Percentiles rank a stretch among this genome's conserved stretches.
Evolutionary conservation across 306 rosid genomes (phyloP).

Genomic region (Calophaca sinica): DNA sequence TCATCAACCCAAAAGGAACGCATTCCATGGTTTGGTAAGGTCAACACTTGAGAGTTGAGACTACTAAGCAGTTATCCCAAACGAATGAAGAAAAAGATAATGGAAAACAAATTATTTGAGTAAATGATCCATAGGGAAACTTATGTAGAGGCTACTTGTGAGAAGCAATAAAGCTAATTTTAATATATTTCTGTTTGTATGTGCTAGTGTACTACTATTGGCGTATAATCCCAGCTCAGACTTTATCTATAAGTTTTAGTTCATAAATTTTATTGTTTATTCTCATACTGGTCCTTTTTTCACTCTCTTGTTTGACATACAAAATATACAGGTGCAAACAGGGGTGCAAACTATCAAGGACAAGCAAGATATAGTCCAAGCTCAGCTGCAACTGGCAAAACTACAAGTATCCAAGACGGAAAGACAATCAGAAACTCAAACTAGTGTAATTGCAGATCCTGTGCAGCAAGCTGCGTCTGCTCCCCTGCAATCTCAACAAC

Average conservation of each 20-base stretch:
- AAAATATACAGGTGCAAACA: slow-evolving; percentile 72
- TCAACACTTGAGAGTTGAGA: slow-evolving; percentile 2
- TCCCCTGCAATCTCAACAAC: slow-evolving; percentile 71
- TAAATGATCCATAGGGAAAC: neutral
- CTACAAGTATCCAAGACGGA: slow-evolving; percentile 63
- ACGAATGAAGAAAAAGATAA: slow-evolving; percentile 20
- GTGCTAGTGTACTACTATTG: neutral
- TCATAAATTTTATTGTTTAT: slow-evolving; percentile 3
- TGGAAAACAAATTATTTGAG: neutral
- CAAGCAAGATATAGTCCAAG: slow-evolving; percentile 67
- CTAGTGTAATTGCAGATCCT: slow-evolving; percentile 48
- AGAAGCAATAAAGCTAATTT: slow-evolving; percentile 13
- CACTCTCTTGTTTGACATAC: slow-evolving; percentile 39
- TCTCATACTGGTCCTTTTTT: slow-evolving; percentile 33
- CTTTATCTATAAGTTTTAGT: slow-evolving; percentile 11
- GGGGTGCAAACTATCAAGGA: slow-evolving; percentile 80
- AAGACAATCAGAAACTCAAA: slow-evolving; percentile 55
- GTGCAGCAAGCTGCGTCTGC: slow-evolving; percentile 63
- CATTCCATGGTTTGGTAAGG: neutral
- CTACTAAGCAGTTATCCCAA: neutral
- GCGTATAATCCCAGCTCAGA: neutral
- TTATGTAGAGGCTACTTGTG: neutral
- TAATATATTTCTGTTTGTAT: neutral
- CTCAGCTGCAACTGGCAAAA: slow-evolving; percentile 72
- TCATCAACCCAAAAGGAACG: slow-evolving; percentile 15